A percentile compares a stretch with the other conserved stretches of the same genome.
Conservation (phyloP, 441 rosid genomes). For the Bruguiera hainesii region DNA sequence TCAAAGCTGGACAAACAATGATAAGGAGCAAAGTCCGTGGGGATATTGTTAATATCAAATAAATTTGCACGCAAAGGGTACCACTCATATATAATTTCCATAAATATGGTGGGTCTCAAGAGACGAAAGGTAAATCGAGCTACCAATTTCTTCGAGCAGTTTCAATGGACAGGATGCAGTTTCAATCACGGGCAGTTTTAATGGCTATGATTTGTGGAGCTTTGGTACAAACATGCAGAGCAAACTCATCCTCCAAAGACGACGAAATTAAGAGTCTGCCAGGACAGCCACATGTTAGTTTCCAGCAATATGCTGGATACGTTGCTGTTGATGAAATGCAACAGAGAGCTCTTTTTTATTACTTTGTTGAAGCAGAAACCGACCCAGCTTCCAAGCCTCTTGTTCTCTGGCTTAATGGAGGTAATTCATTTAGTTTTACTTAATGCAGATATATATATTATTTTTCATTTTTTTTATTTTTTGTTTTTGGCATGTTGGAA, state of each 20-base stretch:
- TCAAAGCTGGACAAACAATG: too few species aligned
- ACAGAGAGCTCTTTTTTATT: constrained; percentile 28
- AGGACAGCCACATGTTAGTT: constrained; percentile 28
- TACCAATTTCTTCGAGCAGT: too few species aligned
- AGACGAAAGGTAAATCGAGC: too few species aligned
- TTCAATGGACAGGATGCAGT: background rate
- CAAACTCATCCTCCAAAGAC: constrained; percentile 1
- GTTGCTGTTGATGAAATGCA: constrained; percentile 25
- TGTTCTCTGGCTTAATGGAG: constrained; percentile 37
- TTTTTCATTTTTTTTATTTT: too few species aligned
- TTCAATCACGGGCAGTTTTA: background rate
- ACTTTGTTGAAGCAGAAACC: constrained; percentile 25
- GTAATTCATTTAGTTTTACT: constrained; percentile 10
- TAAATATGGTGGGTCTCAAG: too few species aligned
- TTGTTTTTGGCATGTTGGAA: background rate
- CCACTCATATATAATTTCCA: too few species aligned
- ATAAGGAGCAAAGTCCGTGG: too few species aligned
- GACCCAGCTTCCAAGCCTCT: constrained; percentile 26
- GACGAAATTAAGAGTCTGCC: constrained; percentile 21
- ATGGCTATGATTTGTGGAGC: background rate
- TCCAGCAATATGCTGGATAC: constrained; percentile 33
- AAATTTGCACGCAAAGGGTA: too few species aligned
- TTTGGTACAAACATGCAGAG: background rate
- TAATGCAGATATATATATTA: background rate
- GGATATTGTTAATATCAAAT: too few species aligned